Evolutionary conservation across 805 yeast genomes (phyloP), one percentile per base, ranked within the genome.

Genomic region (Yamadazyma akitaensis): DNA sequence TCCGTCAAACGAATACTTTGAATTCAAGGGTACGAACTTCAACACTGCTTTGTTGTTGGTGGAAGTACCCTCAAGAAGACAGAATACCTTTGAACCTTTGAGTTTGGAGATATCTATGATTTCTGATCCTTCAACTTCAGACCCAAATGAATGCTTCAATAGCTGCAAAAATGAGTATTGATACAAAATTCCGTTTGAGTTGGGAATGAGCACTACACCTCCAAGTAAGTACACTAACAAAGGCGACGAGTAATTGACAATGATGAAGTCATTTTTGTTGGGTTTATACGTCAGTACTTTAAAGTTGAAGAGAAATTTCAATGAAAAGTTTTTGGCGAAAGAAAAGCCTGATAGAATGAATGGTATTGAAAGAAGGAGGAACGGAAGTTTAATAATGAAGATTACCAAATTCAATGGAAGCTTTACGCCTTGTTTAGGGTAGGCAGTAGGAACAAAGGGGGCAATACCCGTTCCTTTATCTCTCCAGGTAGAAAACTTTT

Each of bases 381-480:
- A 35, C 5, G 75, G 75, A 28, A 65, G 49, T 50, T 68, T 68
- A n/a, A 65, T 19, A 10, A 60, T 41, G 17, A 59, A 51, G 13
- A 54, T 9, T 2, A 45, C 2, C 10, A 46, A 14, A 8, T 28
- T 16, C 10, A 48, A n/a, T 5, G 44, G 33, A 11, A 43, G 18
- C 10, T 26, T 14, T 6, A 35, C 2, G 7, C 43, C 18, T 5
- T 33, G 38, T 26, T 49, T 44, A 3, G 73, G 60, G 36, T 61
- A 49, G n/a, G 67, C 54, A 0, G 61, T 53, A 0, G 96, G 96
- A 67, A 85, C 70, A 54, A 88, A 89, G 2, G 97, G 97, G 0
- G 96, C 84, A 31, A 90, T 86, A n/a, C 97, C 97, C 1, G 97
- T 90, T 4, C 92, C 94, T 51, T 82, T 86, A 60, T 89, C 97